These are phyloP conservation scores for Senna tora DNA, from an alignment of 306 rosid genomes.

Conservation along the genomic window DNA sequence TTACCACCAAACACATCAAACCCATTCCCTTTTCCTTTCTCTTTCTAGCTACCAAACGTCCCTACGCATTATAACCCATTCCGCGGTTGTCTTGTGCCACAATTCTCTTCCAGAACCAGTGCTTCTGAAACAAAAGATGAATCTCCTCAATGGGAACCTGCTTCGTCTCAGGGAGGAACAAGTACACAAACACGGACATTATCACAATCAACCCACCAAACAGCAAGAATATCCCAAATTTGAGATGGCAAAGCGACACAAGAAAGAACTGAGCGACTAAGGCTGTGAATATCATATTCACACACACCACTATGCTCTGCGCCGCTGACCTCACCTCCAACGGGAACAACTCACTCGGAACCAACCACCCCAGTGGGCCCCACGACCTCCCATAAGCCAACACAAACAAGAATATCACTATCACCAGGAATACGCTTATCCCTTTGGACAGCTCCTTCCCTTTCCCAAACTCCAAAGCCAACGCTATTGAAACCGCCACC, in stretches of 20 bases:
- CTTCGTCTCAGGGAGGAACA: slow-evolving; percentile 80
- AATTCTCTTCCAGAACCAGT: slow-evolving; percentile 70
- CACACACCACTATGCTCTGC: slow-evolving; percentile 78
- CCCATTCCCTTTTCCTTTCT: too few species aligned
- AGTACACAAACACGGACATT: slow-evolving; percentile 68
- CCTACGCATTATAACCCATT: too few species aligned
- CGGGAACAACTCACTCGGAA: slow-evolving; percentile 86
- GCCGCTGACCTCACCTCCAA: slow-evolving; percentile 84
- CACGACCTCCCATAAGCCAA: slow-evolving; percentile 88
- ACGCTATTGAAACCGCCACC: slow-evolving; percentile 62
- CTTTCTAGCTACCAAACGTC: too few species aligned
- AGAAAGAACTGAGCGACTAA: slow-evolving; percentile 79
- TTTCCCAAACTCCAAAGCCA: slow-evolving; percentile 63
- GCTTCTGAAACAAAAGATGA: slow-evolving; percentile 66
- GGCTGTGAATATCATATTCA: slow-evolving; percentile 80
- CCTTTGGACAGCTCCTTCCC: slow-evolving; percentile 45
- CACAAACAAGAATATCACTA: slow-evolving; percentile 68
- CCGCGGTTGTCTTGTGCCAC: slow-evolving; percentile 4
- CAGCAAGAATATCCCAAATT: slow-evolving; percentile 72
- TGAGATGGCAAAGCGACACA: slow-evolving; percentile 65
- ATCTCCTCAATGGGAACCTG: slow-evolving; percentile 88
- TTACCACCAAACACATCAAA: too few species aligned
- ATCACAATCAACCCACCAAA: slow-evolving; percentile 54
- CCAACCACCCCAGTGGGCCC: slow-evolving; percentile 89
- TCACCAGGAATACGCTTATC: slow-evolving; percentile 62